Base-by-base conservation (phyloP, 1,139 yeast species). In the Waltiozyma sp. region DNA sequence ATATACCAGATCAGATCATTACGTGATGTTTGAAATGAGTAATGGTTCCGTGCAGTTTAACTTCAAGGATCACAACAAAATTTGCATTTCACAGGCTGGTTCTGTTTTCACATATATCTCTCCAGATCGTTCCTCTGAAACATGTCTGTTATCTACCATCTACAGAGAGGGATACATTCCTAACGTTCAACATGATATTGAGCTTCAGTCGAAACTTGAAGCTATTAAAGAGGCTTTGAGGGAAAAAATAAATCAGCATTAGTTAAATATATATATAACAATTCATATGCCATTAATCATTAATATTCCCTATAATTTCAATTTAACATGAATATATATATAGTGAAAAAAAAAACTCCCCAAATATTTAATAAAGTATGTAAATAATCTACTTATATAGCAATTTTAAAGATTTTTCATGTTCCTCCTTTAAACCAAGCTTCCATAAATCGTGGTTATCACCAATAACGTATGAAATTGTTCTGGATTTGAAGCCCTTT, bases 1-100 rank as follows among this genome's bases (percentile, higher is more conserved):
- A 58, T 86, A 83, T 61, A 76, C 88, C 41, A 75, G 96, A 61
- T 79, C 82, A 45, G 73, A 80, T 43, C 80, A 79, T 47, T 86
- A 75, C 61, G 87, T 88, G 45, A 84, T 89, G 94, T 91, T 93
- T 66, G 94, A 87, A 62, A 68, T 91, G 69, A 86, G 95, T 58
- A 87, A 88, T 59, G 96, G 96, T 19, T 81, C 87, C 40, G 78
- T 84, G 64, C 98, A 91, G 63, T 88, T 88, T 66, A 91, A 91
- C 64, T 91, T 91, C 64, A 84, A 84, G 58, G 98, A 91, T 64
- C 98, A 91, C 59, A 89, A 84, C 64, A 91, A 91, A 64, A 67
- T 89, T 46, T 80, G 94, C 49, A 63, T 89, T 38, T 81, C 91
- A 39, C 80, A 80, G 52, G 70, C 76, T 44, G 96, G 95, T 18